phyloP scores from a whole-genome alignment of 1,284 basidiomycete genomes.

The Fomitopsis pinicola region DNA sequence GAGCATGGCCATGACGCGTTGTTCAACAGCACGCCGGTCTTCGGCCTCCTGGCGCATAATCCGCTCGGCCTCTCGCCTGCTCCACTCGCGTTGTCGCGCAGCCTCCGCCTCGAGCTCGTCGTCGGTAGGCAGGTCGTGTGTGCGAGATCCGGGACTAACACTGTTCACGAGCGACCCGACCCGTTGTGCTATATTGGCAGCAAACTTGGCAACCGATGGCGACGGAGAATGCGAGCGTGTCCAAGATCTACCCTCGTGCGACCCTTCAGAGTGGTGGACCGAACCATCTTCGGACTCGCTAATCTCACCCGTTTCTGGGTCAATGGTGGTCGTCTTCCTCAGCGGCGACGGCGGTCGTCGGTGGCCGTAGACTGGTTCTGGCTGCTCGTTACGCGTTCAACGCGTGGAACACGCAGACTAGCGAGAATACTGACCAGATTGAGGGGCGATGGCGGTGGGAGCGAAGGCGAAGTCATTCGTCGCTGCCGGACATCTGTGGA shows the following conservation, averaged over 20 bases:
- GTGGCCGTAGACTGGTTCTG: conserved; percentile 31
- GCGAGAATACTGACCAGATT: conserved; percentile 26
- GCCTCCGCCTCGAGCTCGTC: conserved; percentile 78
- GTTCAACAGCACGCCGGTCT: conserved; percentile 62
- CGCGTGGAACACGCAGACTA: conserved; percentile 10
- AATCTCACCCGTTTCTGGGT: conserved; percentile 53
- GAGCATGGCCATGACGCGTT: conserved; percentile 70
- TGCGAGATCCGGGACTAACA: conserved; percentile 37
- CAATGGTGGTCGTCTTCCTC: conserved; percentile 51
- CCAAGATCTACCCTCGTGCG: conserved; percentile 37
- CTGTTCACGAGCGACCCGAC: conserved; percentile 59
- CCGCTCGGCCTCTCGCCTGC: conserved; percentile 68
- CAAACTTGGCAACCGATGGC: conserved; percentile 66
- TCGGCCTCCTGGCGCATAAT: conserved; percentile 69
- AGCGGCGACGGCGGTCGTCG: conserved; percentile 63
- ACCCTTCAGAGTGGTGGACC: conserved; percentile 39
- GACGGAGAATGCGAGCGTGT: conserved; percentile 52
- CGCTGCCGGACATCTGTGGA: conserved; percentile 22
- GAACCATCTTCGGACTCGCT: conserved; percentile 38
- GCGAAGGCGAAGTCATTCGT: conserved; percentile 31
- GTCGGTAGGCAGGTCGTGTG: conserved; percentile 51
- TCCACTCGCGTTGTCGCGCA: conserved; percentile 65
- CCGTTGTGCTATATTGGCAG: conserved; percentile 65
- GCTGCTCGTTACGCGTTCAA: conserved; percentile 23
- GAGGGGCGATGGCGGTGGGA: conserved; percentile 31